phyloP scores from a whole-genome alignment of 805 yeast genomes.

The Saccharomycopsis vini region DNA sequence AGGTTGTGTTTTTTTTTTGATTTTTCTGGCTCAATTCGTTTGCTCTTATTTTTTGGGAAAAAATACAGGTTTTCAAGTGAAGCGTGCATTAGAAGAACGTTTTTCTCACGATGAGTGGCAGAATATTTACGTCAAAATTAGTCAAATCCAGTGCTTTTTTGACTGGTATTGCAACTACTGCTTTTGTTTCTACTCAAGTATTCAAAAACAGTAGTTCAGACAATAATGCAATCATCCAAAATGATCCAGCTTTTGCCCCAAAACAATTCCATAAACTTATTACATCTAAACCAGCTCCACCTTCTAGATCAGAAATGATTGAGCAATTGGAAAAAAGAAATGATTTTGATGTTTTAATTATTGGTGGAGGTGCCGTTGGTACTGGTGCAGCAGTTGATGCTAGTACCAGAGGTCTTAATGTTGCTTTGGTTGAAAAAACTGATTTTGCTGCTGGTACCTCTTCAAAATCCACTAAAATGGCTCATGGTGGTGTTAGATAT shows the following conservation, averaged over 20 bases:
- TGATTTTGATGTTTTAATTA: constrained; percentile 70
- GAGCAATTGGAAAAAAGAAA: constrained; percentile 38
- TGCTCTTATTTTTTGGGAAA: no score
- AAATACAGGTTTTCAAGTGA: no score
- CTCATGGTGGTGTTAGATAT: constrained; percentile 95
- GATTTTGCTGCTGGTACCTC: constrained; percentile 93
- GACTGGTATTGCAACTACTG: neutral
- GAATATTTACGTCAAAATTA: neutral
- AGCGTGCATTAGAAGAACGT: no score
- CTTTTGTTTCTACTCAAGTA: neutral
- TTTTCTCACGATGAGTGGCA: no score
- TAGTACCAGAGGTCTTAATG: constrained; percentile 80
- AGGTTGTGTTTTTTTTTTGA: no score
- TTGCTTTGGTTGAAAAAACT: constrained; percentile 74
- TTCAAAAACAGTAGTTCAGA: no score
- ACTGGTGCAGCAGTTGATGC: constrained; percentile 92
- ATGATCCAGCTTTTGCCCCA: no score
- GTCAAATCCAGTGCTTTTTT: neutral
- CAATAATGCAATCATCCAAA: no score
- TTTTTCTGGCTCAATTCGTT: no score
- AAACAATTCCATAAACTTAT: constrained; percentile 23
- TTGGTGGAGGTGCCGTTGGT: constrained; percentile 97
- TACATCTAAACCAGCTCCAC: constrained; percentile 41
- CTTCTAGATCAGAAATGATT: constrained; percentile 46
- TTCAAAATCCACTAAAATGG: constrained; percentile 90